phyloP scores from a whole-genome alignment of 2,329 filamentous ascomycete genomes.

The Beauveria pseudobassiana region DNA sequence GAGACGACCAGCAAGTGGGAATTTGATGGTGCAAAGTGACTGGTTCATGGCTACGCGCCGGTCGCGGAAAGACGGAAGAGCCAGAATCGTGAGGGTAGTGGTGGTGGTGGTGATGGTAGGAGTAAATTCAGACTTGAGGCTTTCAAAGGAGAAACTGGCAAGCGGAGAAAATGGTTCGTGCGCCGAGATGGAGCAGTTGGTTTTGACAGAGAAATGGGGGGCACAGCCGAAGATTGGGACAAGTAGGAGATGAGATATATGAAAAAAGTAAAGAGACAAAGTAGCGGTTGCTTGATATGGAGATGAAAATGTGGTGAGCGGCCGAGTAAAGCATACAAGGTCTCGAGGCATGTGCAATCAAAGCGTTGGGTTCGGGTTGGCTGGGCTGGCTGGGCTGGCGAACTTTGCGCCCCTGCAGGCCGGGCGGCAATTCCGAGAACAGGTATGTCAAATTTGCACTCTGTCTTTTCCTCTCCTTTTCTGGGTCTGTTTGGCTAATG shows the following conservation, averaged over 20 bases:
- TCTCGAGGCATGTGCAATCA: conserved; percentile 10
- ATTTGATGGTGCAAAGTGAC: neutral
- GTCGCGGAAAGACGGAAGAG: neutral
- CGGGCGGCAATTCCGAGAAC: conserved; percentile 12
- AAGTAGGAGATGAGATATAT: too few species aligned
- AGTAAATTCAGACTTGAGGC: neutral
- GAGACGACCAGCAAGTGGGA: neutral
- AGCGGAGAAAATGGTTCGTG: neutral
- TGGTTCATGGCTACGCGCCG: conserved; percentile 3
- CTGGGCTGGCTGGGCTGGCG: neutral
- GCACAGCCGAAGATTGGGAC: too few species aligned
- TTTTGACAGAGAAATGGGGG: neutral
- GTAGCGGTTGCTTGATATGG: neutral
- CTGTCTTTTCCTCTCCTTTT: neutral
- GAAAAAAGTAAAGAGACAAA: neutral
- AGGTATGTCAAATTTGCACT: neutral
- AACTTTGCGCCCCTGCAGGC: neutral
- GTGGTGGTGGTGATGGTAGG: neutral
- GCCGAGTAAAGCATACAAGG: conserved; percentile 2
- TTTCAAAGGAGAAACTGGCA: neutral
- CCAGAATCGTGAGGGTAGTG: neutral
- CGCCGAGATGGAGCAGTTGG: neutral
- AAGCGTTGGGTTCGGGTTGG: conserved; percentile 4
- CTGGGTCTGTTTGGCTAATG: neutral
- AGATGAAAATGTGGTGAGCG: conserved; percentile 7